Conservation (phyloP, 1,284 basidiomycete genomes). For the Naganishia albida region DNA sequence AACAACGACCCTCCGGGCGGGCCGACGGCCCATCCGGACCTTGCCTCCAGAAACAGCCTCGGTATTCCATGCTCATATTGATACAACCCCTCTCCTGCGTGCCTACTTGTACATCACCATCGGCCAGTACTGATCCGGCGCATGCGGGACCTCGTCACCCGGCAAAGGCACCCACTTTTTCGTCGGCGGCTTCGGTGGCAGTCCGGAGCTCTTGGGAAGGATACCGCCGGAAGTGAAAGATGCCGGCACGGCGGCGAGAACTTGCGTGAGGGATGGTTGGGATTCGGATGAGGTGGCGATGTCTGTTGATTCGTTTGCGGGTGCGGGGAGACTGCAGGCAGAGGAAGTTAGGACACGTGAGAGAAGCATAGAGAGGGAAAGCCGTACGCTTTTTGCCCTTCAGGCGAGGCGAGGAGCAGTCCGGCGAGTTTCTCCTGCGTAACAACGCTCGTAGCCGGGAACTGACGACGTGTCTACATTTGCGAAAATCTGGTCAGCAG, state of each 20-base stretch:
- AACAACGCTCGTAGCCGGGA: slow-evolving; percentile 81
- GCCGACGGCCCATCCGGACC: background rate
- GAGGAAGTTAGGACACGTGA: slow-evolving; percentile 18
- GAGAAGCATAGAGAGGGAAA: slow-evolving; percentile 21
- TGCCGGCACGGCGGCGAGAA: slow-evolving; percentile 68
- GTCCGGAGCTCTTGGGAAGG: slow-evolving; percentile 45
- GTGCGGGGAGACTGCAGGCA: slow-evolving; percentile 61
- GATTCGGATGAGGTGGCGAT: slow-evolving; percentile 57
- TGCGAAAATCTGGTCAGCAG: background rate
- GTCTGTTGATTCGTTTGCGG: slow-evolving; percentile 53
- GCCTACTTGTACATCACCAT: slow-evolving; percentile 75
- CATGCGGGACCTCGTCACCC: slow-evolving; percentile 72
- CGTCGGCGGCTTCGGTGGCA: slow-evolving; percentile 71
- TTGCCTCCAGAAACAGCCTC: background rate
- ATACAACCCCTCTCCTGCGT: slow-evolving; percentile 9
- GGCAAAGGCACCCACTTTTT: slow-evolving; percentile 68
- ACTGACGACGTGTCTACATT: slow-evolving; percentile 65
- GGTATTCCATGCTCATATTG: slow-evolving; percentile 13
- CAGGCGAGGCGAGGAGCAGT: slow-evolving; percentile 78
- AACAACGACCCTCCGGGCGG: too few relatives aligned
- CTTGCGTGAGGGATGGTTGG: slow-evolving; percentile 56
- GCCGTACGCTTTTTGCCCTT: slow-evolving; percentile 63
- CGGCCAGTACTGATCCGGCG: slow-evolving; percentile 75
- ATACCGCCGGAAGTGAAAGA: slow-evolving; percentile 61
- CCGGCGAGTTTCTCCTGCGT: slow-evolving; percentile 77